Percentiles rank a stretch among this genome's conserved stretches.
Conservation (phyloP, 148 eudicot species). For the Euryodendron excelsum region DNA sequence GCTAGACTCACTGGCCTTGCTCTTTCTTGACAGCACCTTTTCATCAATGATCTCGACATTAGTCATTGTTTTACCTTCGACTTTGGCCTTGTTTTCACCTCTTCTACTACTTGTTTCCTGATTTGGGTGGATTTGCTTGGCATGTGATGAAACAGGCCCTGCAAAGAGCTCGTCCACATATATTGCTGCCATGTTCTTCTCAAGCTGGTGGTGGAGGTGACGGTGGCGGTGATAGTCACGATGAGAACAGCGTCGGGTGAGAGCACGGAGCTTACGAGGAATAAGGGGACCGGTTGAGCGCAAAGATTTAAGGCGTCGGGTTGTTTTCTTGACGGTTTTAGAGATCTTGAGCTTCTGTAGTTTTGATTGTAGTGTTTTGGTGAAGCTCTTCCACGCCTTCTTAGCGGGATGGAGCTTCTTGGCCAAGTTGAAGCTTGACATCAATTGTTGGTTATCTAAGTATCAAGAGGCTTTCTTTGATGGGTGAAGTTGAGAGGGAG, state of each 20-base stretch:
- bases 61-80: too few relatives aligned
- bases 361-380: conserved; percentile 34
- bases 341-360: conserved; percentile 27
- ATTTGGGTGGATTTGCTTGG: not conserved
- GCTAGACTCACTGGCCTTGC: too few relatives aligned
- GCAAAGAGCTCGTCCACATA: conserved; percentile 30
- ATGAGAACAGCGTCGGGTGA: too few relatives aligned
- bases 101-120: not conserved
- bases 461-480: not conserved
- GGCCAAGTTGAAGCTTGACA: conserved; percentile 43
- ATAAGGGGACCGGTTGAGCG: too few relatives aligned
- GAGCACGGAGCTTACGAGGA: not conserved
- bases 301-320: too few relatives aligned
- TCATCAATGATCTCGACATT: too few relatives aligned
- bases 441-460: conserved; percentile 16
- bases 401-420: conserved; percentile 55
- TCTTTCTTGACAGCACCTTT: too few relatives aligned
- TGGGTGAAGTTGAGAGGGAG: not conserved
- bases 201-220: not conserved
- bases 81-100: conserved; percentile 14
- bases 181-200: conserved; percentile 16
- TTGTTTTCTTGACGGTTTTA: conserved; percentile 20
- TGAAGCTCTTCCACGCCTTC: conserved; percentile 61
- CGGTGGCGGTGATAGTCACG: not conserved
- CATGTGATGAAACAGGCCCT: not conserved